Percentiles rank a stretch among this genome's conserved stretches.
phyloP scores from a whole-genome alignment of 345 rosid genomes.

The Brassica incana region DNA sequence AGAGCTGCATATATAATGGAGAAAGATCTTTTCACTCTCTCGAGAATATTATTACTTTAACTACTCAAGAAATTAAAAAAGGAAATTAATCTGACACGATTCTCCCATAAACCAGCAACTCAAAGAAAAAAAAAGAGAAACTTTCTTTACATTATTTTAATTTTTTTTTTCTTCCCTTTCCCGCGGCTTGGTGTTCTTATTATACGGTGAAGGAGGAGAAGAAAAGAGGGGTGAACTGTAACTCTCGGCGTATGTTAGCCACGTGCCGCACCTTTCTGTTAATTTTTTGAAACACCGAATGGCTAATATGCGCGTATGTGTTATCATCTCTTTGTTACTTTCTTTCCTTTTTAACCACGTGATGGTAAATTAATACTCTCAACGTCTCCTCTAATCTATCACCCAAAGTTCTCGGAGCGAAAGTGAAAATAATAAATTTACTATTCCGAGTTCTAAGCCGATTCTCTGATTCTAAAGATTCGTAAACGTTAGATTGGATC shows the following conservation, averaged over 20 bases:
- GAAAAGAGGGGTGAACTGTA: conserved; percentile 30
- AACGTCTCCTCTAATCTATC: conserved; percentile 16
- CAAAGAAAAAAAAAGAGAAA: background rate
- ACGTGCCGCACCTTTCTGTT: background rate
- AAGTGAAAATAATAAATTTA: background rate
- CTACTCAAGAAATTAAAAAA: background rate
- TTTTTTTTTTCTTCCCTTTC: background rate
- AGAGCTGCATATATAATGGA: conserved; percentile 32
- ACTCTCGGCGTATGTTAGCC: conserved; percentile 35
- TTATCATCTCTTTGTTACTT: background rate
- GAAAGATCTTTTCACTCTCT: conserved; percentile 40
- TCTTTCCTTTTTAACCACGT: background rate
- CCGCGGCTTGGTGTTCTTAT: conserved; percentile 1
- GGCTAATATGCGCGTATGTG: conserved; percentile 14
- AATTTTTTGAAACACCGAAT: background rate
- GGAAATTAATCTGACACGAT: conserved; percentile 57
- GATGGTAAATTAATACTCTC: conserved; percentile 11
- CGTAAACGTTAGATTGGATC: conserved; percentile 16
- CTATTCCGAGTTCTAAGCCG: conserved; percentile 27
- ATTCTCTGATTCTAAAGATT: conserved; percentile 29
- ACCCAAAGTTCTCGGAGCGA: conserved; percentile 46
- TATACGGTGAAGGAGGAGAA: conserved; percentile 19
- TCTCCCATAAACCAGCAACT: conserved; percentile 71
- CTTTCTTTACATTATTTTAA: background rate
- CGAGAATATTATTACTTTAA: background rate